Evolutionary conservation across 257 asterid species (phyloP), one percentile per base, ranked within the genome.

Genomic region (Coffea canephora): DNA sequence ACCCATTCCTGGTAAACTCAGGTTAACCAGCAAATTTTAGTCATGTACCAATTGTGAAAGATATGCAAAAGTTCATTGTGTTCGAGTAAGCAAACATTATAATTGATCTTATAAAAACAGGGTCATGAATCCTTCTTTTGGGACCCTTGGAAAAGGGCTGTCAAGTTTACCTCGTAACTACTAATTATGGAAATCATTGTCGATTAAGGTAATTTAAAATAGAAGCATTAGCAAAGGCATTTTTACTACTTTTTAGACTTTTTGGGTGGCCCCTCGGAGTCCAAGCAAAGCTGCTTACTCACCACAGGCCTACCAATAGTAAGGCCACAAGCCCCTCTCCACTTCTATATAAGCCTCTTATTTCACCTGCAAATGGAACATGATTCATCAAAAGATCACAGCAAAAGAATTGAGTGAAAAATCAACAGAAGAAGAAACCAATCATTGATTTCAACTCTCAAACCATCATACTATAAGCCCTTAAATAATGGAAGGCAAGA

Each of bases 401-500:
- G 41, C 25, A 23, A 46, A 59, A 16, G 15, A 21, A 46, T 71
- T 45, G 54, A 49, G 12, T 27, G 3, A 12, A 71, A 7, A 46
- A 1, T 72, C 39, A 10, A 48, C 2, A 48, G 49, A 11, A 31
- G 23, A 14, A 1, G n/a, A 49, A 73, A 5, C 10, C n/a, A 50
- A 52, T 25, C 67, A 31, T 39, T 39, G 5, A 49, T 25, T 23
- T 18, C 10, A 72, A 39, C 25, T 72, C 23, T 5, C 45, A 64
- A 54, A 14, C 13, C 23, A 54, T 9, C 36, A 62, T n/a, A n/a
- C 2, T 23, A 21, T 21, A 25, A 25, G 41, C 18, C 25, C 4
- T 10, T 64, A 9, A 9, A 64, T 6, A 34, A 86, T 80, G 95
- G 93, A 52, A 66, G 89, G 23, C 78, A 86, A 83, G 72, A 90